Evolutionary conservation across 1,139 yeast genomes (phyloP).

Genomic region (Ashbya aceris): DNA sequence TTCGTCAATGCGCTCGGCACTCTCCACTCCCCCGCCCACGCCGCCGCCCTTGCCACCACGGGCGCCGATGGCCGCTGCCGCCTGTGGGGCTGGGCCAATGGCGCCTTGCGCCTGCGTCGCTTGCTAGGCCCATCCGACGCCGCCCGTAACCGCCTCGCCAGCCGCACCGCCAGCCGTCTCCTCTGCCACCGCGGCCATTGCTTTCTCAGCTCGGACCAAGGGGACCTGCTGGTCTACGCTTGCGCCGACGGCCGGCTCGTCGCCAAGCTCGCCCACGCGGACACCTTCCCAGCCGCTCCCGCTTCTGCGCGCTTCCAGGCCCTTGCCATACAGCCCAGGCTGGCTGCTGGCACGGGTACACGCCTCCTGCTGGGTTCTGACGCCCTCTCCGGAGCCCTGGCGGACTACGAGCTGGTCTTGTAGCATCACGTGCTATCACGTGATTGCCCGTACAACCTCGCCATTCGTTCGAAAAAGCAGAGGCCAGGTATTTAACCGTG

Average conservation of each 20-base stretch:
- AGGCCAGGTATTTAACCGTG: no score
- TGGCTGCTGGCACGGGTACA: conserved; percentile 14
- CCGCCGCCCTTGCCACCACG: conserved; percentile 13
- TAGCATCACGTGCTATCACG: not conserved
- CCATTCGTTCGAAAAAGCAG: no score
- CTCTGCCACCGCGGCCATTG: conserved; percentile 49
- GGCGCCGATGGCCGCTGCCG: conserved; percentile 22
- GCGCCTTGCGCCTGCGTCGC: conserved; percentile 28
- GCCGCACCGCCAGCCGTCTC: conserved; percentile 36
- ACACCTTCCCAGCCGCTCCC: conserved; percentile 6
- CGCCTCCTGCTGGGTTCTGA: conserved; percentile 16
- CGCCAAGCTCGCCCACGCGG: conserved; percentile 17
- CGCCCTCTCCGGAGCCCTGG: conserved; percentile 9
- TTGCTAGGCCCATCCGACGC: conserved; percentile 64
- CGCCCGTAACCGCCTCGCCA: conserved; percentile 18
- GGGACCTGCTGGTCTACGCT: conserved; percentile 61
- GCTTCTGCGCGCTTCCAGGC: conserved; percentile 14
- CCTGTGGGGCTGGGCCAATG: conserved; percentile 29
- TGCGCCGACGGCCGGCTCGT: conserved; percentile 49
- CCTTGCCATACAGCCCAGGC: conserved; percentile 16
- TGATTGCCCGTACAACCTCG: no score
- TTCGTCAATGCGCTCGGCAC: conserved; percentile 20
- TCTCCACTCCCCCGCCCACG: conserved; percentile 18
- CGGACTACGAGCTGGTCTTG: conserved; percentile 8
- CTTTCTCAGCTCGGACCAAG: conserved; percentile 58